These are phyloP conservation scores for Ganoderma leucocontextum DNA, from an alignment of 1,284 basidiomycete genomes.

Conservation along the genomic window DNA sequence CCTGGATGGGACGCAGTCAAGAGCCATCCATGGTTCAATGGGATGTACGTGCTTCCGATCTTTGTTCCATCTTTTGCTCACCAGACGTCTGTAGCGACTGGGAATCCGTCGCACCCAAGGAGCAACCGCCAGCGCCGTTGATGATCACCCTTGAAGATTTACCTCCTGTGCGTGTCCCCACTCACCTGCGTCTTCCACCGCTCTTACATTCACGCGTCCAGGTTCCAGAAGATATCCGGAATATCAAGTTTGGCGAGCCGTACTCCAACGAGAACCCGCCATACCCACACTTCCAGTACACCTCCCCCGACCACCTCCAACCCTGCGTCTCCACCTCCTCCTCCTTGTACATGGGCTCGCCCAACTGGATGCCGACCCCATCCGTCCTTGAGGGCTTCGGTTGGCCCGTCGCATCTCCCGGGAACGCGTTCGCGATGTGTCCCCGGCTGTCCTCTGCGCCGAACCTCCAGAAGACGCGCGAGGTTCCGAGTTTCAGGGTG, in stretches of 20 bases:
- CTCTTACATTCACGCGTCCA: background rate
- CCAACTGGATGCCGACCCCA: background rate
- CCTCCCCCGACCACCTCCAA: slow-evolving; percentile 14
- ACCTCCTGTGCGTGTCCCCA: background rate
- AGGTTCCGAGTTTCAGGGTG: background rate
- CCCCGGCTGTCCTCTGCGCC: background rate
- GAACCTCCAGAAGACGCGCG: slow-evolving; percentile 1
- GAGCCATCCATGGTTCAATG: slow-evolving; percentile 32
- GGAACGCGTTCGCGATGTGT: slow-evolving; percentile 1
- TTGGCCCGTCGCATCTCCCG: background rate
- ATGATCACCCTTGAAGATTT: background rate
- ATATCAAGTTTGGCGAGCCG: slow-evolving; percentile 10
- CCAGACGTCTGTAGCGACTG: slow-evolving; percentile 13
- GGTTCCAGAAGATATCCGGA: background rate
- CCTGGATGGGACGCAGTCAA: slow-evolving; percentile 35
- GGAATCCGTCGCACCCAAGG: slow-evolving; percentile 2
- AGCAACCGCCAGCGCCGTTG: background rate
- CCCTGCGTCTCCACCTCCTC: background rate
- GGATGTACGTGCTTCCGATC: slow-evolving; percentile 25
- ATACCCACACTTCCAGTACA: slow-evolving; percentile 18
- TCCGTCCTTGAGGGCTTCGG: background rate
- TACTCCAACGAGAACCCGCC: slow-evolving; percentile 1
- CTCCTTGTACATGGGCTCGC: background rate
- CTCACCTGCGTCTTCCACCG: background rate
- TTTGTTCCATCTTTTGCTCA: background rate